phyloP scores from a whole-genome alignment of 768 basidiomycete genomes.

The Xerocomus spinulosus region DNA sequence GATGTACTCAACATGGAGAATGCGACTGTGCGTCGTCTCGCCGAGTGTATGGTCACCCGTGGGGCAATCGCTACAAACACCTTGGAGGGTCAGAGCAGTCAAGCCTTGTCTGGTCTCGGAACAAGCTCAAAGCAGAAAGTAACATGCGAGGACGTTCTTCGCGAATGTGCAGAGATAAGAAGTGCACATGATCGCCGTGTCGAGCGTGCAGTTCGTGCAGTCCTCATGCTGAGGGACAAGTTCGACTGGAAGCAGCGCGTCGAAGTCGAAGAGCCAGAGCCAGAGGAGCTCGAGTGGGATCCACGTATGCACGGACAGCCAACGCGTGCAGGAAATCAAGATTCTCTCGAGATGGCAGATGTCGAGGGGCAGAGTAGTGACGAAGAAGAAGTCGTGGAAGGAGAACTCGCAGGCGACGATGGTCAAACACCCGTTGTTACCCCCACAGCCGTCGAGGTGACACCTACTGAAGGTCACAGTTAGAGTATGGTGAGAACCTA shows the following conservation, averaged over 20 bases:
- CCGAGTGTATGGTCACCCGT: constrained; percentile 60
- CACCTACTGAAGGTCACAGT: not conserved
- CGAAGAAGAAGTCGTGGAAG: constrained; percentile 37
- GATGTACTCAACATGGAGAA: constrained; percentile 71
- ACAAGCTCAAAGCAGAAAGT: constrained; percentile 20
- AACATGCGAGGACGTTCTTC: constrained; percentile 54
- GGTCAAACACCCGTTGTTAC: constrained; percentile 22
- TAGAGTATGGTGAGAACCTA: constrained; percentile 2
- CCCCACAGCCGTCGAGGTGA: constrained; percentile 25
- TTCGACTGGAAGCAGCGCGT: constrained; percentile 84
- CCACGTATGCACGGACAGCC: constrained; percentile 37
- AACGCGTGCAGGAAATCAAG: constrained; percentile 4
- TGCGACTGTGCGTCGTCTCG: constrained; percentile 64
- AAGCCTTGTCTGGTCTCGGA: constrained; percentile 14
- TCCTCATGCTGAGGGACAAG: constrained; percentile 70
- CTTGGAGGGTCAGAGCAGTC: constrained; percentile 38
- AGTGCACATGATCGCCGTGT: constrained; percentile 70
- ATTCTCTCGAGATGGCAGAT: constrained; percentile 20
- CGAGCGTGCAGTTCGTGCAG: constrained; percentile 75
- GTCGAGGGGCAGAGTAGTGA: constrained; percentile 34
- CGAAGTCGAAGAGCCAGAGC: constrained; percentile 72
- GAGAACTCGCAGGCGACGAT: constrained; percentile 30
- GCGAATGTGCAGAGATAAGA: constrained; percentile 62
- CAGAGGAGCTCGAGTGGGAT: constrained; percentile 73
- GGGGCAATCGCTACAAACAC: constrained; percentile 43